Evolutionary conservation across 1,284 basidiomycete genomes (phyloP), one percentile per base, ranked within the genome.

Genomic region (Agaricales sp.): DNA sequence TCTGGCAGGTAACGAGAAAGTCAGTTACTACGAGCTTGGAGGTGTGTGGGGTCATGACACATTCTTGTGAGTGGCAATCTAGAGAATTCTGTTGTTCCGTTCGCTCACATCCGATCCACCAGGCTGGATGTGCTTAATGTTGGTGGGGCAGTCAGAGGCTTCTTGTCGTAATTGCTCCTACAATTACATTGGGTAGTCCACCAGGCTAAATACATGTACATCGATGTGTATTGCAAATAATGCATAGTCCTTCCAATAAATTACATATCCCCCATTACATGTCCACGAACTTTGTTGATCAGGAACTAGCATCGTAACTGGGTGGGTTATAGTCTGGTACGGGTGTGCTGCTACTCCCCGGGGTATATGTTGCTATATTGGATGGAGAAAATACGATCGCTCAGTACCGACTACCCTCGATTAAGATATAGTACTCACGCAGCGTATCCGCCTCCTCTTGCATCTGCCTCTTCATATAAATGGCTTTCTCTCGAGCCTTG

Each of bases 11-110:
- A 95, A 95, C 64, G 67, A 79, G 18, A 70, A 76, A 52, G 96
- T 99, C 24, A 86, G 89, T 51, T 99, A 98, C 67, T 99, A 95
- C 65, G 96, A 99, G 68, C 77, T 99, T 4, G 94, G 96, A 37
- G 93, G 95, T 2, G 94, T 98, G 13, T 98, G 93, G 90, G 96
- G 96, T 1, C 92, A 94, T 61, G 94, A 99, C 68, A 97, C 92
- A 22, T 99, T 99, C 70, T 71, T 99, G 70, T 74, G 53, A 64
- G 69, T 66, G 1, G n/a, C n/a, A n/a, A n/a, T n/a, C n/a, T n/a
- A n/a, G n/a, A n/a, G n/a, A n/a, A n/a, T 3, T 41, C 24, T 47
- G 41, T 25, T 22, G 18, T 45, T 22, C n/a, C 43, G 21, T 19
- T 38, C 13, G 25, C 51, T 52, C 46, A 12, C 12, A 41, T 35